Conservation (phyloP, 768 basidiomycete genomes). For the Royoungia palumana region DNA sequence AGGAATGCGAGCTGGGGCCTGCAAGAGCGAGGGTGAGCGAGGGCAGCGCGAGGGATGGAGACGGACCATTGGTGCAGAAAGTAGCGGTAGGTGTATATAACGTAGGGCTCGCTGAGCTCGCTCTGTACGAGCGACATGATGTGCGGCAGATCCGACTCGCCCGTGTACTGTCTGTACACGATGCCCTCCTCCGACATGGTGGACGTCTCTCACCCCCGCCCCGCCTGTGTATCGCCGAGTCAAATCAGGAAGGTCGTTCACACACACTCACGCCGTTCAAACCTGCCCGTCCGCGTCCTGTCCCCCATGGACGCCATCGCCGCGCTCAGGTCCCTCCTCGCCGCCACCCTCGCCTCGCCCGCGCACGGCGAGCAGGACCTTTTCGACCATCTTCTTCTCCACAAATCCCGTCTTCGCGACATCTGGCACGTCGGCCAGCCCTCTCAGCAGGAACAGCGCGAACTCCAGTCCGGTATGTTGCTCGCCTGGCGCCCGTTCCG, state of each 20-base stretch:
- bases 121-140: slow-evolving; percentile 87
- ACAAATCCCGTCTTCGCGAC: slow-evolving; percentile 59
- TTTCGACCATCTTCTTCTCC: slow-evolving; percentile 68
- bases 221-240: too few relatives aligned
- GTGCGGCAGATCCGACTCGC: slow-evolving; percentile 74
- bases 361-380: slow-evolving; percentile 66
- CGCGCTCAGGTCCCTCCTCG: slow-evolving; percentile 51
- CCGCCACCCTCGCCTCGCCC: slow-evolving; percentile 44
- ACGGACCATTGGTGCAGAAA: slow-evolving; percentile 94
- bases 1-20: slow-evolving; percentile 92
- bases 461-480: slow-evolving; percentile 53
- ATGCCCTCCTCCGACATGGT: slow-evolving; percentile 36
- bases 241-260: not conserved
- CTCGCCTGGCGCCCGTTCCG: not conserved
- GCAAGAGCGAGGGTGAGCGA: slow-evolving; percentile 4
- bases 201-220: too few relatives aligned
- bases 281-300: too few relatives aligned
- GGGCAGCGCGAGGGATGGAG: not conserved
- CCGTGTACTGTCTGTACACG: slow-evolving; percentile 67
- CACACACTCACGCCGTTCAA: not conserved
- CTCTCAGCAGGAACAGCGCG: slow-evolving; percentile 61
- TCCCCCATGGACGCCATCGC: slow-evolving; percentile 56
- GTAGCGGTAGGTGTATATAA: slow-evolving; percentile 94
- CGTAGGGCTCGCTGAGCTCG: slow-evolving; percentile 94
- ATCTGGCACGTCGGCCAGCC: slow-evolving; percentile 65